Evolutionary conservation across 2,329 filamentous ascomycete species (phyloP).

Genomic region (Aspergillus hortae): DNA sequence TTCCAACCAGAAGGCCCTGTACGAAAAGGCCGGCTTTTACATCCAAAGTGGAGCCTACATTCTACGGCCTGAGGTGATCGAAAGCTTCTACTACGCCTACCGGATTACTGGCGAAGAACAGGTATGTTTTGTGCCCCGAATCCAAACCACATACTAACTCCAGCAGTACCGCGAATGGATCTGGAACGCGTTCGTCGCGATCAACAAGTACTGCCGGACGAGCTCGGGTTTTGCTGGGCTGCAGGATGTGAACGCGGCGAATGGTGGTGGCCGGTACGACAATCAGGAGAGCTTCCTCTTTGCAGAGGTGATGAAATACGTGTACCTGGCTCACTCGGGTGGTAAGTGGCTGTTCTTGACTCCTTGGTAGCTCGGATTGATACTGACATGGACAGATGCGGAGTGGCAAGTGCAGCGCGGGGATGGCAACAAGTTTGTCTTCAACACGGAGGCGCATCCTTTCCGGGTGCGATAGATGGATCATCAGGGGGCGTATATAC

Average conservation of each 20-base stretch:
- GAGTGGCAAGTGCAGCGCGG: constrained; percentile 54
- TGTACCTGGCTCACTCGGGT: constrained; percentile 64
- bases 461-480: constrained; percentile 6
- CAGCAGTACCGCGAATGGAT: constrained; percentile 72
- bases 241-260: constrained; percentile 59
- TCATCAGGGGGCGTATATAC: no score
- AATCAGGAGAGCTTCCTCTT: constrained; percentile 87
- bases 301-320: constrained; percentile 83
- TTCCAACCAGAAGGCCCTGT: constrained; percentile 55
- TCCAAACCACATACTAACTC: constrained; percentile 9
- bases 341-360: constrained; percentile 19
- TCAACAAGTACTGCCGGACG: constrained; percentile 61
- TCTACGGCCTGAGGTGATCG: constrained; percentile 76
- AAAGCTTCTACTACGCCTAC: constrained; percentile 84
- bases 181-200: constrained; percentile 71
- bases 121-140: constrained; percentile 18
- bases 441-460: constrained; percentile 65
- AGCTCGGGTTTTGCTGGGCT: constrained; percentile 67
- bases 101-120: constrained; percentile 69
- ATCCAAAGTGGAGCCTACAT: constrained; percentile 60
- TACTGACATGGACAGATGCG: constrained; percentile 45
- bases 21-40: constrained; percentile 67
- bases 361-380: neutral
- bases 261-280: constrained; percentile 61
- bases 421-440: constrained; percentile 55